Conservation (phyloP, 208 protist species). For the Acanthamoeba sp. region DNA sequence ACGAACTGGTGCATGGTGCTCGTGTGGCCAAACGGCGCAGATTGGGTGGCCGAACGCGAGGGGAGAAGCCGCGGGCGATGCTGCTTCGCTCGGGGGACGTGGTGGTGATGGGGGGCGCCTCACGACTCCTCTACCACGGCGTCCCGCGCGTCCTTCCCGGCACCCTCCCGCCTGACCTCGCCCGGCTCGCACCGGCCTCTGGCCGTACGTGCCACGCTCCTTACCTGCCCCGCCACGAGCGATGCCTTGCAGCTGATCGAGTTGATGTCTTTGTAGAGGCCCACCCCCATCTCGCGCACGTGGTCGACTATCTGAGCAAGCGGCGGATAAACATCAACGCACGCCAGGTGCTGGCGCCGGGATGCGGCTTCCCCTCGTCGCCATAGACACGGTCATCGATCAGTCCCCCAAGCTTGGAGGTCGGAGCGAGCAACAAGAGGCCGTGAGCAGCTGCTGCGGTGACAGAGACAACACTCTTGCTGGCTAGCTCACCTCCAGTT, state of each 20-base stretch:
- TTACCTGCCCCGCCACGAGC: no score
- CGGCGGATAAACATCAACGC: constrained; percentile 58
- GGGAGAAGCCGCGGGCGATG: neutral
- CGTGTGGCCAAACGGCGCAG: neutral
- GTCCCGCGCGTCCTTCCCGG: neutral
- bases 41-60: neutral
- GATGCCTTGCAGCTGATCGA: neutral
- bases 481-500: no score
- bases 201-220: neutral
- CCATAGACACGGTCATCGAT: neutral
- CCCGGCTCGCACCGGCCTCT: neutral
- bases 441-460: no score
- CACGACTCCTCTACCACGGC: constrained; percentile 28
- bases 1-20: neutral
- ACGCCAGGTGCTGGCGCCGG: neutral
- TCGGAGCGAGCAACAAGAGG: no score
- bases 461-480: no score
- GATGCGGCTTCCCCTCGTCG: neutral
- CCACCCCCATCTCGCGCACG: neutral
- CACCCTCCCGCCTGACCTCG: neutral
- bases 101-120: constrained; percentile 41
- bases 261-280: neutral
- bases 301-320: neutral
- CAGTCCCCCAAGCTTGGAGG: no score
- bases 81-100: constrained; percentile 36